Base-by-base conservation (phyloP, 805 yeast species). In the Kazachstania viticola region DNA sequence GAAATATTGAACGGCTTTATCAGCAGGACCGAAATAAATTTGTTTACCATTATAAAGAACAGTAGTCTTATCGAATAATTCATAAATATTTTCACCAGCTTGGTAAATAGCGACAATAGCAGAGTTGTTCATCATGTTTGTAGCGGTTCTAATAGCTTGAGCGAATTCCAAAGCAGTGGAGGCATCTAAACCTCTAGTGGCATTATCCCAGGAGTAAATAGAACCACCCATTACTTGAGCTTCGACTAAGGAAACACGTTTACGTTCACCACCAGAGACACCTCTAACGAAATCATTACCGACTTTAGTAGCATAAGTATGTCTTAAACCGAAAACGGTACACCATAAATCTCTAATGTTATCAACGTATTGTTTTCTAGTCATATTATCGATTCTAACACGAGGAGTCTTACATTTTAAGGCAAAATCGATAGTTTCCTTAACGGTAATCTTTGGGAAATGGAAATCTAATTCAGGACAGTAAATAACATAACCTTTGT, bases 181-280 rank as follows among this genome's bases (percentile, higher is more conserved):
- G 8, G 81, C 69, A 56, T 75, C 82, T 42, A 75, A 61, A 53
- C 82, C 82, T 55, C 81, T 65, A 13, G 82, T 75, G 16, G 80
- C 76, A 44, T 75, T 75, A 57, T 75, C 82, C 71, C 75, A 75
- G 40, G 79, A 72, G 41, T 63, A 73, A 15, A 73, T 60, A 5
- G 71, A 58, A 7, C 70, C 75, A 33, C 69, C 62, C 46, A 68
- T 60, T 21, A 69, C 64, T 44, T 70, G 64, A 3, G 71, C 79
- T 53, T 75, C 82, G 3, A 77, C 81, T 43, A 75, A 67, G 4
- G 80, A 73, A 16, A 75, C 80, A 60, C 82, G 71, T 57, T 75
- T 75, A 44, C 82, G 60, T 58, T 75, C 79, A 57, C 82, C 82
- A 47, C 82, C 82, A 22, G 80, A 73, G 28, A 75, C 73, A 54